A percentile compares a stretch with the other conserved stretches of the same genome.
Conservation (phyloP, 106 monocot genomes). For the Vanilla planifolia region DNA sequence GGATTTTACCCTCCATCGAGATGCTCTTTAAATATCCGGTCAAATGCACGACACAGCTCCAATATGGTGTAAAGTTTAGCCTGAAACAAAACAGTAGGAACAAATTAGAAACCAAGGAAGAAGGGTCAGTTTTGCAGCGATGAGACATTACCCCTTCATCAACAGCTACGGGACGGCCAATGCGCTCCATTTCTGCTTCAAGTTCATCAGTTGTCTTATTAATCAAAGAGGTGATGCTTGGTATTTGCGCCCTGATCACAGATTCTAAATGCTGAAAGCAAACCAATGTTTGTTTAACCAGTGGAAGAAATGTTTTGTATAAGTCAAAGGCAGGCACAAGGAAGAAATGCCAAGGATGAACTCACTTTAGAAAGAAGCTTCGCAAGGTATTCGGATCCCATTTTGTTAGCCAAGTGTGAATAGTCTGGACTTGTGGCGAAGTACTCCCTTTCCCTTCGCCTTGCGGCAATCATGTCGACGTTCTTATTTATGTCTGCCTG, state of each 20-base stretch:
- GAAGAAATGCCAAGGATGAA: background rate
- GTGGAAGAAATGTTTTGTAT: background rate
- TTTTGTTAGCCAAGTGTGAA: slow-evolving; percentile 74
- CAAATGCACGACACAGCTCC: slow-evolving; percentile 51
- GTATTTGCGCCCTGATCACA: slow-evolving; percentile 61
- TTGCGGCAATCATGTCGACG: slow-evolving; percentile 65
- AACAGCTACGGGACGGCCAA: slow-evolving; percentile 57
- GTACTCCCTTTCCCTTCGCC: slow-evolving; percentile 65
- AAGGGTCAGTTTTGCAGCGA: too few relatives aligned
- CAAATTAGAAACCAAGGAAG: too few relatives aligned
- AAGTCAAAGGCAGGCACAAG: background rate
- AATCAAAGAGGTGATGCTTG: slow-evolving; percentile 61
- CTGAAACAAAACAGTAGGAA: slow-evolving; percentile 18
- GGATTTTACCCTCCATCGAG: slow-evolving; percentile 73
- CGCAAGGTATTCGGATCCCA: slow-evolving; percentile 89
- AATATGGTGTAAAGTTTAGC: slow-evolving; percentile 73
- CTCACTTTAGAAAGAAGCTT: slow-evolving; percentile 65
- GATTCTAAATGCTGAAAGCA: slow-evolving; percentile 60
- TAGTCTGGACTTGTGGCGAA: slow-evolving; percentile 67
- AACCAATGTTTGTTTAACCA: slow-evolving; percentile 7
- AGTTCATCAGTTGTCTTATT: slow-evolving; percentile 65
- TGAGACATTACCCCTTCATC: slow-evolving; percentile 58
- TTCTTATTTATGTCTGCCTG: slow-evolving; percentile 84
- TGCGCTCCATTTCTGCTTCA: slow-evolving; percentile 56
- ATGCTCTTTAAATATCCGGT: slow-evolving; percentile 64